Evolutionary conservation across 2,329 filamentous ascomycete genomes (phyloP), one percentile per base, ranked within the genome.

Genomic region (Parastagonospora nodorum): DNA sequence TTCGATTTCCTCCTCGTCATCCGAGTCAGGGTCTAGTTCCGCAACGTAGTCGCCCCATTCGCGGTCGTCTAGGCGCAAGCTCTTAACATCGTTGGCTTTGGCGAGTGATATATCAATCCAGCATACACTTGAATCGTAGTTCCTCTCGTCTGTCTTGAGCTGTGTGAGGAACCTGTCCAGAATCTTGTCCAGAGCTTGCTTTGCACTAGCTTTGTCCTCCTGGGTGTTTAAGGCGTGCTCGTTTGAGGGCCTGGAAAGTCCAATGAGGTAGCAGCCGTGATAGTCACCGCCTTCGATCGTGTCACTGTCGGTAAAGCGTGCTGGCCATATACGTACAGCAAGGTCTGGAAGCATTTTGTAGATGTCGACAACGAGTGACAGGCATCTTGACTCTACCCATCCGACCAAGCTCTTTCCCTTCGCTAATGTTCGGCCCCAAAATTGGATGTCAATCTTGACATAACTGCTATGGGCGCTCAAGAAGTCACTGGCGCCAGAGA

Each of bases 321-420:
- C 80, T 1, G 86, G 85, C 85, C 85, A 88, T 16, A 88, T 83
- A 15, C 84, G 79, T 1, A 82, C 78, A 40, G 80, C 72, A 3
- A 87, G 60, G 2, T 74, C 68, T 0, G 82, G 80, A 12, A 84
- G 66, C 10, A 78, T 78, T 41, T 79, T 79, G 51, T 82, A 74
- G 14, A 88, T 71, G 52, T 87, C 85, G 53, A 84, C 80, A 15
- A 88, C 76, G 30, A 88, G 72, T 50, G 77, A 73, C 2, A 84
- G 76, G 47, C 81, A 84, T 47, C 82, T 78, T 7, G 83, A 86
- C 60, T 88, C 85, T 2, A 88, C 68, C 85, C 85, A 88, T 9
- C 83, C 83, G 0, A 88, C 73, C 41, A 87, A 79, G 10, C 76
- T 74, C 15, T 79, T 81, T 1, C 84, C 82, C 46, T 80, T 83